Base-by-base conservation (phyloP, 345 rosid genomes). In the Melastoma malabathricum region DNA sequence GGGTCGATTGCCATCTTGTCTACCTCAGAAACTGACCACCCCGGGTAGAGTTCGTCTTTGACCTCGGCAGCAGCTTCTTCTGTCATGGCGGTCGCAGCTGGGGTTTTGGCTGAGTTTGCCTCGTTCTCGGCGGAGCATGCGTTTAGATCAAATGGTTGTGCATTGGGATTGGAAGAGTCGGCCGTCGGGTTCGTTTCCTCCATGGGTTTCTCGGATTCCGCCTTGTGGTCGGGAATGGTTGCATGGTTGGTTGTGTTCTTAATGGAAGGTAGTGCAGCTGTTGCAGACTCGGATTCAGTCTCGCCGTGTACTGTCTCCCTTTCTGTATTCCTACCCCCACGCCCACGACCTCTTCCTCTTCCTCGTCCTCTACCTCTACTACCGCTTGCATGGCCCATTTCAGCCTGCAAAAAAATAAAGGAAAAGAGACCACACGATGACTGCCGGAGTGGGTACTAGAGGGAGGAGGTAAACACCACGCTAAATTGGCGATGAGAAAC, bases 261-360 rank as follows among this genome's bases (percentile, higher is more conserved):
- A 47, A 29, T 53, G 16, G 51, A 52, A 18, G 51, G 87, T 44
- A 52, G 79, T 46, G 59, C 65, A 29, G 54, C 52, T 15, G 67
- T 47, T 47, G 60, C 15, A 3, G 80, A 53, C 58, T 83, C 94
- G 5, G 63, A 57, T 59, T 85, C 94, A 56, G 65, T 60, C 31
- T 87, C 95, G 5, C 68, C 83, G 72, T 79, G 84, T 56, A 67
- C 50, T 53, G 74, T 49, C 59, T 92, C 95, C 68, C 76, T 76
- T 59, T 92, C 96, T 1, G 57, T 60, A 57, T 66, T 62, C 60
- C 77, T 71, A 56, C 77, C 72, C 57, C 84, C 78, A 57, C 97
- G 73, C 47, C 96, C 89, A 13, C 94, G 96, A 38, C 98, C 98
- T 59, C 97, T 74, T 58, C 98, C 98, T 51, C 98, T 72, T 34